Percentiles rank a stretch among this genome's conserved stretches.
These are phyloP conservation scores for Grigorovia yakushimaensis DNA, from an alignment of 805 yeast genomes.

Conservation along the genomic window DNA sequence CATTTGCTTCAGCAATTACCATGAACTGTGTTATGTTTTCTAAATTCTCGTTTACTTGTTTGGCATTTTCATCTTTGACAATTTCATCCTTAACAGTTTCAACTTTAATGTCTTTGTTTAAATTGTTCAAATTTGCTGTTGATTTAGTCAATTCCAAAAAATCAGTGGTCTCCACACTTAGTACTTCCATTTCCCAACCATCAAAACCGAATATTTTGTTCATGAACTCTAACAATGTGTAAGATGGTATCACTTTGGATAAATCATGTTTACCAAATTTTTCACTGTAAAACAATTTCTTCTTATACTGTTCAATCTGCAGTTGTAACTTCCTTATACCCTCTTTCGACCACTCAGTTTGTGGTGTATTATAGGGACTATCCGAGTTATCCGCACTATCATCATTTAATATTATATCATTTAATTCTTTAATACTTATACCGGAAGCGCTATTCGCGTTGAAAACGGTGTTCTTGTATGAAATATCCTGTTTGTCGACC, in stretches of 20 bases:
- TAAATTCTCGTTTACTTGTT: background rate
- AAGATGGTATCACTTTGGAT: conserved; percentile 27
- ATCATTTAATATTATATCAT: background rate
- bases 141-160: conserved; percentile 3
- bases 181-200: conserved; percentile 45
- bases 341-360: conserved; percentile 38
- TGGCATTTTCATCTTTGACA: conserved; percentile 1
- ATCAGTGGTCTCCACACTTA: conserved; percentile 19
- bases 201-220: conserved; percentile 46
- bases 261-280: conserved; percentile 21
- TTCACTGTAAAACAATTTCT: conserved; percentile 20
- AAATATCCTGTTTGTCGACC: background rate
- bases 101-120: background rate
- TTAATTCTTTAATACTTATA: conserved; percentile 1
- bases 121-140: background rate
- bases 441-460: background rate
- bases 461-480: background rate
- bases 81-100: background rate
- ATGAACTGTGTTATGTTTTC: conserved; percentile 9
- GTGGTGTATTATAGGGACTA: conserved; percentile 30
- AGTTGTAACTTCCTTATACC: conserved; percentile 41
- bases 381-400: conserved; percentile 12
- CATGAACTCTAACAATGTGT: conserved; percentile 32
- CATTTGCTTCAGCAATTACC: conserved; percentile 32
- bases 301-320: conserved; percentile 32